Conservation (phyloP, 2,329 filamentous ascomycete genomes). For the Cryphonectria naterciae region DNA sequence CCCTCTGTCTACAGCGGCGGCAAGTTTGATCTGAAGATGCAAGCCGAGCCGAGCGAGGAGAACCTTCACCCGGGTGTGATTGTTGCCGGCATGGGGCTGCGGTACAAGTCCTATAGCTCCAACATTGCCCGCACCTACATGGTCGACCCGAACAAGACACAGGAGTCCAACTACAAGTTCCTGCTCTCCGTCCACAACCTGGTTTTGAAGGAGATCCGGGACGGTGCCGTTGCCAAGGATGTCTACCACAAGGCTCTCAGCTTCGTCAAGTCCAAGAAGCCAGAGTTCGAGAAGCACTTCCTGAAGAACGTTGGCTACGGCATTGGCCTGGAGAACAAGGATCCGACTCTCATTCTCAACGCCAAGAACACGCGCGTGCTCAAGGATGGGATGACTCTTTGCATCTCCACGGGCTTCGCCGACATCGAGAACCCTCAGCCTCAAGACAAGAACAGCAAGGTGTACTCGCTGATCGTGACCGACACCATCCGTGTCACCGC, state of each 20-base stretch:
- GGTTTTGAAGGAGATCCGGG: conserved; percentile 88
- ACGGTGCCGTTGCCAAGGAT: conserved; percentile 85
- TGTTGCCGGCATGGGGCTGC: conserved; percentile 85
- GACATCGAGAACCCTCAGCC: conserved; percentile 86
- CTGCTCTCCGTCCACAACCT: conserved; percentile 82
- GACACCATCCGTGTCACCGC: conserved; percentile 89
- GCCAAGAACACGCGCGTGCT: conserved; percentile 81
- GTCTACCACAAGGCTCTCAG: conserved; percentile 86
- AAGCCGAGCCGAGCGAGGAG: conserved; percentile 77
- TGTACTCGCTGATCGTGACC: conserved; percentile 86
- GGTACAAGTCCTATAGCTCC: conserved; percentile 95
- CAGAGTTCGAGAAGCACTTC: conserved; percentile 93
- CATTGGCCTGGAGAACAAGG: conserved; percentile 89
- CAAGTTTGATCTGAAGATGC: conserved; percentile 87
- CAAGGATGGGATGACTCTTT: conserved; percentile 97
- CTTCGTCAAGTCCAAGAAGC: conserved; percentile 86
- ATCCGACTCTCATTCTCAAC: conserved; percentile 81
- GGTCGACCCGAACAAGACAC: conserved; percentile 94
- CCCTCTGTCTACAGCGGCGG: conserved; percentile 94
- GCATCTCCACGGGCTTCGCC: conserved; percentile 85
- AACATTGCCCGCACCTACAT: conserved; percentile 92
- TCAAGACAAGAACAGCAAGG: conserved; percentile 86
- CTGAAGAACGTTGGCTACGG: conserved; percentile 89
- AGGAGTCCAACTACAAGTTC: conserved; percentile 93
- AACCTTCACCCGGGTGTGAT: conserved; percentile 90